Percentiles rank a stretch among this genome's conserved stretches.
phyloP scores from a whole-genome alignment of 257 asterid species.

The Solanum sitiens region DNA sequence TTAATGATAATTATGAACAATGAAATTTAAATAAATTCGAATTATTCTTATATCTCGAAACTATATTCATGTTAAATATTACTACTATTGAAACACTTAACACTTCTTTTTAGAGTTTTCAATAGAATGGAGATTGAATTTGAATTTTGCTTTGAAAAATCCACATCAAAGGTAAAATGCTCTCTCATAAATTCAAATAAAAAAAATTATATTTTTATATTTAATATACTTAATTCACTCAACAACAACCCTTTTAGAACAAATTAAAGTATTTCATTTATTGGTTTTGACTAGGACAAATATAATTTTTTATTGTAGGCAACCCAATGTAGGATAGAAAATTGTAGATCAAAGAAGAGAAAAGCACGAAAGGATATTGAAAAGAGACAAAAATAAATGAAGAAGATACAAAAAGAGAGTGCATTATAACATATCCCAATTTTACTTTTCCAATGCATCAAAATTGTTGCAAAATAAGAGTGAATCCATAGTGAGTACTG shows the following conservation, averaged over 20 bases:
- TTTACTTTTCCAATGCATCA: background rate
- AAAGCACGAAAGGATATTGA: background rate
- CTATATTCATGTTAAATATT: background rate
- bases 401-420: background rate
- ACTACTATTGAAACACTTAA: too few relatives aligned
- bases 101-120: too few relatives aligned
- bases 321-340: background rate
- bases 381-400: background rate
- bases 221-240: background rate
- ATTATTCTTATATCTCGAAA: background rate
- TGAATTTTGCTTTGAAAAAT: background rate
- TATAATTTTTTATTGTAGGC: background rate
- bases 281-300: background rate
- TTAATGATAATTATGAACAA: background rate
- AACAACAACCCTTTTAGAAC: background rate
- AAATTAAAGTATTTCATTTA: background rate
- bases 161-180: background rate
- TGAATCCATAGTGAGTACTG: background rate
- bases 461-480: background rate
- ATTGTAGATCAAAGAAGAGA: background rate
- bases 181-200: background rate
- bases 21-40: background rate
- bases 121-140: too few relatives aligned
- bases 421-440: background rate
- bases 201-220: too few relatives aligned